Conservation (phyloP, 768 basidiomycete species). For the Psilocybe sp. region DNA sequence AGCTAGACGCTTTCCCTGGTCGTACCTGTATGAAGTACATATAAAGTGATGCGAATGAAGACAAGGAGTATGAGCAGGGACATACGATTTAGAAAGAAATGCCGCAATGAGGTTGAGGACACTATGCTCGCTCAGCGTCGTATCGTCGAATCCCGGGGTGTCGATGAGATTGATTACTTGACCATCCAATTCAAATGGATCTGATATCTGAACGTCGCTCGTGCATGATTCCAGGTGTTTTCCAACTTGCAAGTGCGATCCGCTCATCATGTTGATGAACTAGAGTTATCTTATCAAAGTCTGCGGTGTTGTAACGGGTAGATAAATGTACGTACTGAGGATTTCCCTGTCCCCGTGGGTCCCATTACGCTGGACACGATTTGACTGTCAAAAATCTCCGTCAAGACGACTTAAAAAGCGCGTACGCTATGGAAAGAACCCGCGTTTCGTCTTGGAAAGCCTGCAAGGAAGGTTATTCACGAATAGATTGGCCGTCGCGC, state of each 20-base stretch:
- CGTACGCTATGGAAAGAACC: constrained; percentile 14
- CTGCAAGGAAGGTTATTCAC: not conserved
- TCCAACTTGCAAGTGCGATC: constrained; percentile 44
- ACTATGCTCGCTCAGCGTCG: constrained; percentile 42
- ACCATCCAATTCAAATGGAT: constrained; percentile 41
- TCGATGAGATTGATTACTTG: constrained; percentile 46
- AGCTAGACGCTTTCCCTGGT: constrained; percentile 36
- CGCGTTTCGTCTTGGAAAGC: constrained; percentile 10
- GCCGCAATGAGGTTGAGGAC: constrained; percentile 48
- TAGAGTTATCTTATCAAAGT: constrained; percentile 15
- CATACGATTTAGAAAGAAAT: constrained; percentile 33
- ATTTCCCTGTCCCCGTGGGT: constrained; percentile 37
- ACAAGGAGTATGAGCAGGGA: not conserved
- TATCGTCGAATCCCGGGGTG: constrained; percentile 62
- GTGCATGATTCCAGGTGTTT: constrained; percentile 50
- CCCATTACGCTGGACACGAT: constrained; percentile 31
- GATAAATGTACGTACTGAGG: constrained; percentile 22
- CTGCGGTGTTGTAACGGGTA: not conserved
- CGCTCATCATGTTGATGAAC: constrained; percentile 56
- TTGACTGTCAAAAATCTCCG: not conserved
- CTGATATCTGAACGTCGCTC: constrained; percentile 36
- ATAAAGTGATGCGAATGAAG: not conserved
- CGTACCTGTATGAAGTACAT: constrained; percentile 19
- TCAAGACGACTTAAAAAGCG: not conserved
- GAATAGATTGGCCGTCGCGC: too few relatives aligned